Evolutionary conservation across 164 flowering plant species (phyloP).

Genomic region (Berberis vulgaris): DNA sequence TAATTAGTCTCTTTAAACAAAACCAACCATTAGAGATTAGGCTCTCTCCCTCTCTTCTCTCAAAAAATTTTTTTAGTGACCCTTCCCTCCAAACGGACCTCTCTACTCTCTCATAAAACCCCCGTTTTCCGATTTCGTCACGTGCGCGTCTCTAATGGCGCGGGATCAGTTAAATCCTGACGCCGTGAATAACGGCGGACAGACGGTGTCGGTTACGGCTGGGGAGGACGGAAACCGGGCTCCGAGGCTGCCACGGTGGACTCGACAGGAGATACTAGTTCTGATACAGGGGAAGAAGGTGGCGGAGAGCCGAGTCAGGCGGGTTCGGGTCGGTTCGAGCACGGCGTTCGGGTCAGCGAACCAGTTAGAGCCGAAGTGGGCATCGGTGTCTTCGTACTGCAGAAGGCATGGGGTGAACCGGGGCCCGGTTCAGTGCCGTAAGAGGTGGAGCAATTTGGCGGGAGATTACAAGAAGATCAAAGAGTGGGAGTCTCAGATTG

Average conservation of each 20-base stretch:
- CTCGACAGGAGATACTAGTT: constrained; percentile 82
- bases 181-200: constrained; percentile 5
- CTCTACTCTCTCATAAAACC: not conserved
- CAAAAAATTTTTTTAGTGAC: no score
- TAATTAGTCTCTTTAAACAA: not conserved
- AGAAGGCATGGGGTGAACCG: constrained; percentile 73
- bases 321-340: constrained; percentile 30
- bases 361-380: constrained; percentile 87
- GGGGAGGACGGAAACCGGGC: constrained; percentile 27
- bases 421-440: constrained; percentile 91
- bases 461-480: constrained; percentile 88
- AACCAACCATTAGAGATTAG: not conserved
- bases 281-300: constrained; percentile 79
- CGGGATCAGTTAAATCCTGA: no score
- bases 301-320: constrained; percentile 60
- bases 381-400: constrained; percentile 76
- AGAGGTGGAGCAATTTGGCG: constrained; percentile 87
- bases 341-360: constrained; percentile 26
- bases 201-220: constrained; percentile 4
- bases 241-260: constrained; percentile 90
- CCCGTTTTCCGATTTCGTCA: not conserved
- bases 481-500: constrained; percentile 54
- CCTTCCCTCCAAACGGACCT: not conserved
- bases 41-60: not conserved
- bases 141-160: not conserved